Conservation (phyloP, 1,284 basidiomycete species). For the Ceratobasidium sp. region DNA sequence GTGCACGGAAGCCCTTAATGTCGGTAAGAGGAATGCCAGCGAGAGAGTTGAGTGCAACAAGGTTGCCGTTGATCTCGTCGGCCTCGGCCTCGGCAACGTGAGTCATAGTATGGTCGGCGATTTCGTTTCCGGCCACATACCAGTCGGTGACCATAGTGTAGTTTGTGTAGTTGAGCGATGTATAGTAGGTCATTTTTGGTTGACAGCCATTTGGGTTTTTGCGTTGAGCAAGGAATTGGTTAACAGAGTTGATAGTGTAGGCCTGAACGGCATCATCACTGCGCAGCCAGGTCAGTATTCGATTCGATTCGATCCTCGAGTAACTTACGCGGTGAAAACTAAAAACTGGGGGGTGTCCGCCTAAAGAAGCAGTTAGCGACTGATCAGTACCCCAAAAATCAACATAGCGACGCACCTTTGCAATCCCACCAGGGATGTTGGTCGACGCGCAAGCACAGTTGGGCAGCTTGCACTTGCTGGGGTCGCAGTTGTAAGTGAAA, state of each 20-base stretch:
- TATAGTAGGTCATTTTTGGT: constrained; percentile 81
- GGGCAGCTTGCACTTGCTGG: constrained; percentile 74
- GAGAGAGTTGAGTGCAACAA: constrained; percentile 82
- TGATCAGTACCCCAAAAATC: constrained; percentile 15
- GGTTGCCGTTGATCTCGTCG: constrained; percentile 81
- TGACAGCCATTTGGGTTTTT: constrained; percentile 87
- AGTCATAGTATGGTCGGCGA: constrained; percentile 92
- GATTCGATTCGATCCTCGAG: background rate
- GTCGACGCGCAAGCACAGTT: constrained; percentile 79
- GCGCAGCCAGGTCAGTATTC: background rate
- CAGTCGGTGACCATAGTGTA: constrained; percentile 86
- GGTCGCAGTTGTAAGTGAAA: constrained; percentile 74
- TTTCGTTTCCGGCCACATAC: constrained; percentile 87
- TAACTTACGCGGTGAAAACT: constrained; percentile 69
- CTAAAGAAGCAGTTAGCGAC: constrained; percentile 56
- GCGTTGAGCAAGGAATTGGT: constrained; percentile 81
- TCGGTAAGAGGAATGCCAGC: constrained; percentile 80
- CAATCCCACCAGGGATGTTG: constrained; percentile 75
- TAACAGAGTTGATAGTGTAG: constrained; percentile 77
- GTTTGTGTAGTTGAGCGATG: constrained; percentile 80
- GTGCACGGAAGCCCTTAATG: constrained; percentile 83
- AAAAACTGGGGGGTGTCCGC: constrained; percentile 77
- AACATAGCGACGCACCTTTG: constrained; percentile 63
- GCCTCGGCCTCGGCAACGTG: constrained; percentile 75
- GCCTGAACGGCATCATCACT: constrained; percentile 72